A percentile compares a stretch with the other conserved stretches of the same genome.
phyloP scores from a whole-genome alignment of 768 basidiomycete species.

The Sarcodon aspratus region DNA sequence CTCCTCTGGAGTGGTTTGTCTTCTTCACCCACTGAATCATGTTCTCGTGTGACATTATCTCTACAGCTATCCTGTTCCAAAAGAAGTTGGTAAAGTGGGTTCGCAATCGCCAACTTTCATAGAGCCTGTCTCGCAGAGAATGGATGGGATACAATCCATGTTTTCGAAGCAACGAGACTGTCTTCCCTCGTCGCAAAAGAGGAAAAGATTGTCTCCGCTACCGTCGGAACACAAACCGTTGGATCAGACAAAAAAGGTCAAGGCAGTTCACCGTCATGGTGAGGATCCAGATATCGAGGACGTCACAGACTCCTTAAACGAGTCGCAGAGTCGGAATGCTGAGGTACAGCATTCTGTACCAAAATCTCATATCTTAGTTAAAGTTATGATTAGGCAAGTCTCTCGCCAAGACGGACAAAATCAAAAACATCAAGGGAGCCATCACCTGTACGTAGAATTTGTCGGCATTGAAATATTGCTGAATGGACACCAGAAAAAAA shows the following conservation, averaged over 20 bases:
- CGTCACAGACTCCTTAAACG: background rate
- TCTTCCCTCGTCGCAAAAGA: background rate
- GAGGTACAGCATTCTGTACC: background rate
- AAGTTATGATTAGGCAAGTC: background rate
- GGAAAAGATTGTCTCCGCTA: constrained; percentile 7
- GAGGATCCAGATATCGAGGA: background rate
- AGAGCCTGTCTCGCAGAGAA: constrained; percentile 64
- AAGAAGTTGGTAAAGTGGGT: constrained; percentile 87
- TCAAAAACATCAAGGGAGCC: background rate
- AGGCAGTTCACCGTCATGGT: too few relatives aligned
- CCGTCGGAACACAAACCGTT: constrained; percentile 5
- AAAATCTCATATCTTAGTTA: background rate
- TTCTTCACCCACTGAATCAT: background rate
- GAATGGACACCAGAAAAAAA: too few relatives aligned
- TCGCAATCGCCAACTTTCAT: constrained; percentile 75
- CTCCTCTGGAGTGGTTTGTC: constrained; percentile 59
- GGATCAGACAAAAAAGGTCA: background rate
- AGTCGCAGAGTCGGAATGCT: background rate
- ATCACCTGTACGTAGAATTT: too few relatives aligned
- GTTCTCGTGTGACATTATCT: background rate
- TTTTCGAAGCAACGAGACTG: constrained; percentile 46
- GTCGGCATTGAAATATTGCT: too few relatives aligned
- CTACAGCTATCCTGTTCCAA: constrained; percentile 74
- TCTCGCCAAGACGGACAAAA: background rate
- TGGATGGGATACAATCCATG: constrained; percentile 81